These are phyloP conservation scores for Rhizopus stolonifer DNA, from an alignment of 371 early-diverging fungal species.

Conservation along the genomic window DNA sequence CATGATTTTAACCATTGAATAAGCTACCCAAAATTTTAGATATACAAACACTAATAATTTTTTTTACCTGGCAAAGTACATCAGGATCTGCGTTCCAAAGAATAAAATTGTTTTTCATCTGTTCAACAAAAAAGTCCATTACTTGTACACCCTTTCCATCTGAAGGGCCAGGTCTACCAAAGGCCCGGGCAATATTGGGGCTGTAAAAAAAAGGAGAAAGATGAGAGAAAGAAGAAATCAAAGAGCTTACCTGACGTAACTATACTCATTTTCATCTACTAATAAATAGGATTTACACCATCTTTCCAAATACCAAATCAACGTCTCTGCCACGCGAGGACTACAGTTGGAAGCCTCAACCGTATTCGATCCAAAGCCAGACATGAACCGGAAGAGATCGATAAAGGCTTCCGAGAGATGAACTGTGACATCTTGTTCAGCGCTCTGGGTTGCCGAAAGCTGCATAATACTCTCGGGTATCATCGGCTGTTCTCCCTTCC, in stretches of 20 bases:
- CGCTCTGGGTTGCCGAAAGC: conserved; percentile 53
- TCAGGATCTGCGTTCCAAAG: conserved; percentile 77
- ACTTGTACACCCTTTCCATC: conserved; percentile 62
- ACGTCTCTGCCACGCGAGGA: conserved; percentile 70
- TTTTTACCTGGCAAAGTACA: conserved; percentile 55
- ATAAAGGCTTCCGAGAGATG: conserved; percentile 55
- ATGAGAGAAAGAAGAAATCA: background rate
- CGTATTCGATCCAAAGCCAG: conserved; percentile 36
- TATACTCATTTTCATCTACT: conserved; percentile 60
- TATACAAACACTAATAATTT: background rate
- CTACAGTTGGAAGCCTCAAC: conserved; percentile 67
- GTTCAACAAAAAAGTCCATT: conserved; percentile 62
- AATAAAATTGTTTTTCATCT: conserved; percentile 61
- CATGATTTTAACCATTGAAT: conserved; percentile 60
- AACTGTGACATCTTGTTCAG: conserved; percentile 57
- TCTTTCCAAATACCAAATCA: conserved; percentile 76
- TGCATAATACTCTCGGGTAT: conserved; percentile 66
- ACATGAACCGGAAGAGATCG: conserved; percentile 40
- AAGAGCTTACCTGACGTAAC: conserved; percentile 51
- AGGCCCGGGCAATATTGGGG: conserved; percentile 54
- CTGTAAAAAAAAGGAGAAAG: conserved; percentile 16
- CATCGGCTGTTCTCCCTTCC: conserved; percentile 71
- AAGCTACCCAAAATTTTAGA: conserved; percentile 33
- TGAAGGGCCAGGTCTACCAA: conserved; percentile 55
- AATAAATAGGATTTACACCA: conserved; percentile 76